Evolutionary conservation across 352 stramenopile species (phyloP), one percentile per base, ranked within the genome.

Genomic region (Bremia lactucae): DNA sequence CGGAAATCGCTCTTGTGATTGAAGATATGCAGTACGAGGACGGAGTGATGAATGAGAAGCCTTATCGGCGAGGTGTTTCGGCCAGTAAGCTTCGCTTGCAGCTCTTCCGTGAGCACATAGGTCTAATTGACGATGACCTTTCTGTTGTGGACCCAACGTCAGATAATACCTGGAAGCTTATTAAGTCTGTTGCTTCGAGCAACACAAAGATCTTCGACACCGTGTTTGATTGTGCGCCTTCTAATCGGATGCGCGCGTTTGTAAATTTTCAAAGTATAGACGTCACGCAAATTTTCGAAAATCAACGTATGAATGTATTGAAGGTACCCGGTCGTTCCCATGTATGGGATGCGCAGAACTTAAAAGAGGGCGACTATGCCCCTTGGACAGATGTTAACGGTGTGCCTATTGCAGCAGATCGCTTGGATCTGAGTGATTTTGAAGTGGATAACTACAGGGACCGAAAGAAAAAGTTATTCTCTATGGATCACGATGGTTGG

Each of bases 301-400:
- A 93, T 52, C 78, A 93, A 55, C 77, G 80, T 21, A 52, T 93
- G 43, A 90, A 90, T 56, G 69, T 87, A 42, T 62, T 89, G 1
- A 84, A 83, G 39, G 68, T 69, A 22, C 57, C 59, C 3, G 72
- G 72, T 1, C 61, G 67, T 11, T 65, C 67, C 6, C 76, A 88
- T 36, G 57, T 82, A 19, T 93, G 80, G 80, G 69, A 85, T 35
- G 69, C 67, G 19, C 51, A 62, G 21, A 82, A 93, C 46, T 48
- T 93, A 23, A 87, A 85, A 40, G 73, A 89, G 0, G 80, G 72
- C 4, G 80, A 93, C 42, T 91, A 90, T 21, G 68, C 74, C 2
- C 72, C 77, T 7, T 93, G 80, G 80, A 93, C 80, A 0, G 80
- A 93, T 43, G 76, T 88, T 9, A 91, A 90, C 22, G 80, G 80